Base-by-base conservation (phyloP, 2,329 filamentous ascomycete genomes). In the Dactylellina drechsleri region DNA sequence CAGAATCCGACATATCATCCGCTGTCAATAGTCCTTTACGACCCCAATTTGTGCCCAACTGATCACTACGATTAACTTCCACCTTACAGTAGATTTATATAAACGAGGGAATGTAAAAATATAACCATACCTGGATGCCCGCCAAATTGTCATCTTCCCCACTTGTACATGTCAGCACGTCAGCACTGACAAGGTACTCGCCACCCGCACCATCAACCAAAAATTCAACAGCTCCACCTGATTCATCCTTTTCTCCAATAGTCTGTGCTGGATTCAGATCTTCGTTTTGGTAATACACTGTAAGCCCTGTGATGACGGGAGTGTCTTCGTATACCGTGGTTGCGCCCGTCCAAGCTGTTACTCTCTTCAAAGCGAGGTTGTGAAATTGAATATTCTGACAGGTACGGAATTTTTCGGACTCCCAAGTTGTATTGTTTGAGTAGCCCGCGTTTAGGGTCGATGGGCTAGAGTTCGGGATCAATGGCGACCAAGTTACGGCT, bases 31-130 rank as follows among this genome's bases (percentile, higher is more conserved):
- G 18, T 12, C 20, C 61, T 28, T n/a, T 47, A 1, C 49, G 49
- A 26, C 49, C 49, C 49, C 61, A 40, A 31, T 65, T 65, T 1
- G 49, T 65, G 1, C 15, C 28, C 13, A 65, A 31, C 61, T 65
- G 15, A 6, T 31, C 2, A 20, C 52, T 13, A 52, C n/a, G 13
- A 28, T 47, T 23, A n/a, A 10, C 20, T 4, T 13, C 18, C 2
- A 18, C 2, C 23, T 52, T 23, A 2, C 23, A 10, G 16, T 12
- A 13, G 5, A 20, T 4, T 23, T 13, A 57, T 23, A 23, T 23
- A 23, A 23, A 23, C 23, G 23, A 10, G 16, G 4, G 10, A 31
- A 56, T n/a, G 52, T 31, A 3, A n/a, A 57, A 7, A 40, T 57
- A 57, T 26, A 36, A 36, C 31, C 28, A 18, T 40, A 56, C 53